Evolutionary conservation across 2,329 filamentous ascomycete species (phyloP), one percentile per base, ranked within the genome.

Genomic region (Ophiocordyceps polyrhachis-furcata): DNA sequence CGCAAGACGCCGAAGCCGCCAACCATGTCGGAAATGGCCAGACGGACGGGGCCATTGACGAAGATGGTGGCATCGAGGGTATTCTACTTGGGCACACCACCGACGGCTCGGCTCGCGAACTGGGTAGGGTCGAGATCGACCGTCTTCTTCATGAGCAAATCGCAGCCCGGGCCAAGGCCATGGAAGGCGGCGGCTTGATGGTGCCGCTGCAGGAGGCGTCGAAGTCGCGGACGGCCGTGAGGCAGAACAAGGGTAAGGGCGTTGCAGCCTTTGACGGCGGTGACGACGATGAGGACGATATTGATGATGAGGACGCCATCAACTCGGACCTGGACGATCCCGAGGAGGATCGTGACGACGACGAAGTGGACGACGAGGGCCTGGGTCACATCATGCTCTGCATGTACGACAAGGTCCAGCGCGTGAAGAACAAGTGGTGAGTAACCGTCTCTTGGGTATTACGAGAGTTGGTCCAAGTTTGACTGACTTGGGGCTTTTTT

Each of bases 401-500:
- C 69, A 95, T 93, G 60, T 98, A 98, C 60, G 91, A 98, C 69
- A 98, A 98, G 69, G 91, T 98, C 11, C 89, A 96, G 65, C 76
- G 91, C 42, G 91, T 96, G 56, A 98, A 98, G 79, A 98, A 96
- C 68, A 98, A 91, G 76, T 91, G 84, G 84, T 79, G 60, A 44
- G 71, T 64, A 2, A n/a, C 21, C 23, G 4, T 28, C 4, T 6
- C 2, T 23, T 23, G 19, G 13, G n/a, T 20, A 41, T 13, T 12
- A 25, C 5, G n/a, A 6, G 8, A n/a, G n/a, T 2, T n/a, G 2
- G n/a, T 38, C n/a, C 11, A n/a, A 21, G 12, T 21, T n/a, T n/a
- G 12, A 4, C 11, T 12, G 7, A 25, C 15, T n/a, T 23, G 3
- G 3, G 3, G 21, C 21, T 23, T 23, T 7, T 13, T 25, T 31